phyloP scores from a whole-genome alignment of 768 basidiomycete genomes.

The Boletus insuetus region DNA sequence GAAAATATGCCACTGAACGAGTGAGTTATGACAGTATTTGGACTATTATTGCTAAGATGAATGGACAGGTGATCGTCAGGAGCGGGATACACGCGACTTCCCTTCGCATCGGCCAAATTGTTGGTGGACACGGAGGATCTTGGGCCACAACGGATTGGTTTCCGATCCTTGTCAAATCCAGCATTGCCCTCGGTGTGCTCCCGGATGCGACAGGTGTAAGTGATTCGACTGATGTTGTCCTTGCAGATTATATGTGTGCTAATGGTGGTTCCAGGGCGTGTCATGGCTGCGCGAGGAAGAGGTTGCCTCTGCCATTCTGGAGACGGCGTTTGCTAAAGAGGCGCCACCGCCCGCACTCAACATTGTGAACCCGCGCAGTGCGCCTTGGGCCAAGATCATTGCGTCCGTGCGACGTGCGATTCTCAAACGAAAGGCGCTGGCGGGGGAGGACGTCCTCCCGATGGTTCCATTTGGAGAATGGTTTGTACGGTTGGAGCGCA shows the following conservation, averaged over 20 bases:
- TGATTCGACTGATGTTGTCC: not conserved
- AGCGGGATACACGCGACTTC: conserved; percentile 27
- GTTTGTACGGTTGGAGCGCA: conserved; percentile 28
- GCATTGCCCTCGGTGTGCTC: conserved; percentile 25
- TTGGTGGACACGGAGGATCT: conserved; percentile 38
- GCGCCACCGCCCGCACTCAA: conserved; percentile 29
- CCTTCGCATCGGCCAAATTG: conserved; percentile 35
- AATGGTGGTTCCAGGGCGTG: conserved; percentile 12
- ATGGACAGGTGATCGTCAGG: conserved; percentile 21
- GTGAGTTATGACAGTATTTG: conserved; percentile 9
- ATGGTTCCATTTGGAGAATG: conserved; percentile 36
- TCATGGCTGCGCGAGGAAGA: conserved; percentile 45
- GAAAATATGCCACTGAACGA: conserved; percentile 38
- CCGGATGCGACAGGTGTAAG: conserved; percentile 34
- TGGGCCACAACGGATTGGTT: conserved; percentile 49
- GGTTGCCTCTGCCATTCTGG: conserved; percentile 34
- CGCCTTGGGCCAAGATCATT: conserved; percentile 34
- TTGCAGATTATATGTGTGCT: not conserved
- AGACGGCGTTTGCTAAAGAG: conserved; percentile 21
- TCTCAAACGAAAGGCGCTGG: conserved; percentile 6
- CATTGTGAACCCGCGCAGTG: conserved; percentile 38
- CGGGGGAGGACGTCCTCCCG: conserved; percentile 16
- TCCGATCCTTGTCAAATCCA: conserved; percentile 40
- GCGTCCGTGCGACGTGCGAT: conserved; percentile 16
- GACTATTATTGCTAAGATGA: no score